phyloP scores from a whole-genome alignment of 768 basidiomycete species.

The Suillus subluteus region DNA sequence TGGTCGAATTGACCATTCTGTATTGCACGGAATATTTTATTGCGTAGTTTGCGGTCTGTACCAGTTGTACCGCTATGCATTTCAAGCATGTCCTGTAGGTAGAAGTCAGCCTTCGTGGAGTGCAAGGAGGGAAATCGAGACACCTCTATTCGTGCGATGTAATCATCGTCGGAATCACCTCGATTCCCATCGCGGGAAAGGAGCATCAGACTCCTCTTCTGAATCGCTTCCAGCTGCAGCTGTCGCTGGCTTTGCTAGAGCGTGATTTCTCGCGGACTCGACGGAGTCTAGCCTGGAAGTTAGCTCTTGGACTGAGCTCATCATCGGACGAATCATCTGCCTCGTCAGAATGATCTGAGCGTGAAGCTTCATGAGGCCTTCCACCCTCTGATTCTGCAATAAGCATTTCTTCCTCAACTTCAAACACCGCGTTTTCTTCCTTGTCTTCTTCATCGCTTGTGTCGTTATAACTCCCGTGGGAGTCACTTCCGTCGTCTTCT shows the following conservation, averaged over 20 bases:
- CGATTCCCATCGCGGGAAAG: slow-evolving; percentile 34
- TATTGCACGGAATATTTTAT: slow-evolving; percentile 63
- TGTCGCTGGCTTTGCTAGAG: neutral
- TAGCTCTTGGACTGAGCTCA: slow-evolving; percentile 33
- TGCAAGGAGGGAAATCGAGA: slow-evolving; percentile 17
- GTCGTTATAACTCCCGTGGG: slow-evolving; percentile 30
- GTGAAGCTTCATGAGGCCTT: neutral
- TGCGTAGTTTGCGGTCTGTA: slow-evolving; percentile 50
- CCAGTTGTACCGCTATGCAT: slow-evolving; percentile 55
- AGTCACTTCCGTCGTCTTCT: slow-evolving; percentile 28
- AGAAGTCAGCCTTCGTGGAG: slow-evolving; percentile 5
- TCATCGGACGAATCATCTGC: slow-evolving; percentile 40
- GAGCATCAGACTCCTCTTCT: slow-evolving; percentile 33
- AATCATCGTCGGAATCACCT: slow-evolving; percentile 62
- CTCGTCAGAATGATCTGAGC: slow-evolving; percentile 19
- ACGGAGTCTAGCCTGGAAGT: slow-evolving; percentile 41
- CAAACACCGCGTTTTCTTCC: slow-evolving; percentile 41
- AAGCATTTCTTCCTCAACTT: slow-evolving; percentile 50
- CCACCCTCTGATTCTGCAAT: slow-evolving; percentile 37
- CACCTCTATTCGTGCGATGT: slow-evolving; percentile 59
- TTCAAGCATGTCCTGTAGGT: slow-evolving; percentile 68
- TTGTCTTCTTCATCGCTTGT: slow-evolving; percentile 33
- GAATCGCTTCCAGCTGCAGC: slow-evolving; percentile 28
- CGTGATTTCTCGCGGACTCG: slow-evolving; percentile 33
- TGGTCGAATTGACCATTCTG: slow-evolving; percentile 56